phyloP scores from a whole-genome alignment of 139 green algal species.

The Spirogloea muscicola region DNA sequence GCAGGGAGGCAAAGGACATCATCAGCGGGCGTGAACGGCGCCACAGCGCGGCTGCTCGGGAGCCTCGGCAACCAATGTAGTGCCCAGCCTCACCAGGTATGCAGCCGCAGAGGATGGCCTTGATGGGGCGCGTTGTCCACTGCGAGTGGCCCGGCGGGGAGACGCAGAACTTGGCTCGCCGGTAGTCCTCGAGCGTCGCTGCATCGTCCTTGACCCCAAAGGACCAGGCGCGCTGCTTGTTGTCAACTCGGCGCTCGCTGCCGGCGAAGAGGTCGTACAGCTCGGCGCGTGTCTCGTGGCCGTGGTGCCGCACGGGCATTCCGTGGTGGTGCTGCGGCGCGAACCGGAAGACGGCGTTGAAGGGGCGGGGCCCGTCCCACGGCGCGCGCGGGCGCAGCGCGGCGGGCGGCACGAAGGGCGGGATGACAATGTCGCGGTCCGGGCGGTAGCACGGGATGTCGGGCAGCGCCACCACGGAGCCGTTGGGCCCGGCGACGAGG shows the following conservation, averaged over 20 bases:
- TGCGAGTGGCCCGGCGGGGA: conserved; percentile 30
- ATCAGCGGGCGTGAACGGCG: neutral
- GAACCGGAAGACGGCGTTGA: conserved; percentile 29
- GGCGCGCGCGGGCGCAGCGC: neutral
- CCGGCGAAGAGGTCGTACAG: no score
- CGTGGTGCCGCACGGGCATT: conserved; percentile 22
- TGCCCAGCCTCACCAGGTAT: neutral
- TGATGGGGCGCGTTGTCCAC: conserved; percentile 29
- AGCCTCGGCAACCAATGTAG: neutral
- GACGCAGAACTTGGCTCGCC: conserved; percentile 3
- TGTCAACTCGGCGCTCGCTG: no score
- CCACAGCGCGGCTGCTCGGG: neutral
- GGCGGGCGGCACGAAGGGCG: conserved; percentile 1
- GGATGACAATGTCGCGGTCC: conserved; percentile 33
- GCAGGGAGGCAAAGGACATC: neutral
- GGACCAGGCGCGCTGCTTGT: conserved; percentile 8
- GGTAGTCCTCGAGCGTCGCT: conserved; percentile 18
- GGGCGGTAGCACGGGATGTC: conserved; percentile 36
- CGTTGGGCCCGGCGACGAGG: no score
- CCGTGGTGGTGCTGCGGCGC: conserved; percentile 21
- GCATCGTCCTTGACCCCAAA: conserved; percentile 23
- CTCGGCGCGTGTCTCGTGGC: conserved; percentile 9
- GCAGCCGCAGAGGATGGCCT: no score
- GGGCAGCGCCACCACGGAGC: conserved; percentile 1
- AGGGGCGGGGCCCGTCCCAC: neutral